Evolutionary conservation across 164 flowering plant genomes (phyloP), one percentile per base, ranked within the genome.

Genomic region (Saururus chinensis): DNA sequence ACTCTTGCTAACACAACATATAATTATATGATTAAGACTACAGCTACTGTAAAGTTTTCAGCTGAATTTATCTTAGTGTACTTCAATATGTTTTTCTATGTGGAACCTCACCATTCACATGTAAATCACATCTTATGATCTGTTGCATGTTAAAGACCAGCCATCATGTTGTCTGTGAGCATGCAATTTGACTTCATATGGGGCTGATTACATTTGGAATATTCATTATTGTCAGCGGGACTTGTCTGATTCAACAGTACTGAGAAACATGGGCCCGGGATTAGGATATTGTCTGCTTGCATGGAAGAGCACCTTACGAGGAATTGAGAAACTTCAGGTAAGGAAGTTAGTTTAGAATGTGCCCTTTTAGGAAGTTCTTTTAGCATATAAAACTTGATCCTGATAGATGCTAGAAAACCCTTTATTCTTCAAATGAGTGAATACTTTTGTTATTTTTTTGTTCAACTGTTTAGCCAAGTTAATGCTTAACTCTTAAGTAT

Each of bases 251-350:
- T 95, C 99, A 59, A 95, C 99, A 22, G 96, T 91, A 64, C 68
- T 91, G 74, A 85, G 99, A 71, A 89, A 83, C 73, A 82, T 95
- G 81, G 99, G 97, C 41, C 86, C 71, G 42, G 91, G 81, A 63
- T 73, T 95, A 57, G 97, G 93, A n/a, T 85, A 91, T 76, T 88
- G 90, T 64, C 88, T 95, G 73, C 93, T 95, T 73, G 89, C 96
- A 51, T 91, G 89, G 65, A 85, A 72, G 76, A 88, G 91, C 70
- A 82, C 96, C 22, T 68, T 95, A 8, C 91, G 81, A 69, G 97
- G 97, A 51, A 91, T 90, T 51, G 61, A 63, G 58, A 95, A 91
- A 80, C 96, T 95, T 75, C 93, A 91, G 93, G 99, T 90, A 61
- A 57, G 64, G 56, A 17, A 20, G 41, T 49, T 58, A 24, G 26